phyloP scores from a whole-genome alignment of 768 basidiomycete genomes.

The Xanthoconium purpureum region DNA sequence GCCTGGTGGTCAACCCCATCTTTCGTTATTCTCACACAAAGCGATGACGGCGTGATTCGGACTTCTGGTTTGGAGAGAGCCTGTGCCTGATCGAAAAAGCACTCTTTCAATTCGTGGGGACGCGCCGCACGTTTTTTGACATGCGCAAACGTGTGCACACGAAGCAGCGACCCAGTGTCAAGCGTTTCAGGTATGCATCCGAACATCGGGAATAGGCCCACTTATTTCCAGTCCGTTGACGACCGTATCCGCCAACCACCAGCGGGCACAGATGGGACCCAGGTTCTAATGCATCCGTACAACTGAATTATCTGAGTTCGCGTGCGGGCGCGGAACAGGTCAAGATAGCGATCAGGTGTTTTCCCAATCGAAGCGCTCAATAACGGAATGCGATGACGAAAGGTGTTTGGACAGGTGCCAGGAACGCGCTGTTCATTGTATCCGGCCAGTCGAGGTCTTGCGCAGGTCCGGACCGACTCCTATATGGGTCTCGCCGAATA shows the following conservation, averaged over 20 bases:
- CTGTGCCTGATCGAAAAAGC: constrained; percentile 9
- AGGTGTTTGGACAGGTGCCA: neutral
- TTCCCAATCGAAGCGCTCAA: constrained; percentile 1
- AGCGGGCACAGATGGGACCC: too few species aligned
- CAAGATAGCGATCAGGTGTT: constrained; percentile 9
- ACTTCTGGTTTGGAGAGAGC: too few species aligned
- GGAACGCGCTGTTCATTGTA: constrained; percentile 1
- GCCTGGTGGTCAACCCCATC: neutral
- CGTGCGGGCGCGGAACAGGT: too few species aligned
- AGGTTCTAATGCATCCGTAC: too few species aligned
- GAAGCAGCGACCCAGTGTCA: neutral
- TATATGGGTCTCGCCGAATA: neutral
- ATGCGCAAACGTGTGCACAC: constrained; percentile 1
- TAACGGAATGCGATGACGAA: constrained; percentile 22
- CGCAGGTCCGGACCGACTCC: constrained; percentile 8
- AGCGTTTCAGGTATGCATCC: constrained; percentile 8
- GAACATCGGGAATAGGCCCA: constrained; percentile 5
- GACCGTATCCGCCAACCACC: too few species aligned
- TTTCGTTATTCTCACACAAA: constrained; percentile 10
- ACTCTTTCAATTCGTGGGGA: constrained; percentile 3
- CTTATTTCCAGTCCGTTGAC: neutral
- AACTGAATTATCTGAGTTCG: too few species aligned
- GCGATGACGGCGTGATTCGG: constrained; percentile 6
- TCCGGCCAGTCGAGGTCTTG: neutral
- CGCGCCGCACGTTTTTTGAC: constrained; percentile 4